phyloP scores from a whole-genome alignment of 139 green algal species.

The Diplosphaera chodatii region DNA sequence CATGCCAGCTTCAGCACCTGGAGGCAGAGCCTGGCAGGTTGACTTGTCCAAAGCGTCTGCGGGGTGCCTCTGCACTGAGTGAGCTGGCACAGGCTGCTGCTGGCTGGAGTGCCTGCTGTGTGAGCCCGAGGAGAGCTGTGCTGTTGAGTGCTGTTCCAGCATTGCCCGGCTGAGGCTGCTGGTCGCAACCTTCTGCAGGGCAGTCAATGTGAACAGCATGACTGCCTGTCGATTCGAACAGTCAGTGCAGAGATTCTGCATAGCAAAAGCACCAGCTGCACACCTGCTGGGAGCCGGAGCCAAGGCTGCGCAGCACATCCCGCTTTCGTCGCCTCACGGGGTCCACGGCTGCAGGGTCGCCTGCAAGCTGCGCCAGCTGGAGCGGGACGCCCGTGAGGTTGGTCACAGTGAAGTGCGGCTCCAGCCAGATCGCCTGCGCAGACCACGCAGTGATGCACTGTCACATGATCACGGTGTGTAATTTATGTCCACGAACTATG shows the following conservation, averaged over 20 bases:
- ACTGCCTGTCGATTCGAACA: too few species aligned
- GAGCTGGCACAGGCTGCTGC: too few species aligned
- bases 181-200: neutral
- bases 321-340: neutral
- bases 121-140: too few species aligned
- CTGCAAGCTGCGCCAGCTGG: conserved; percentile 52
- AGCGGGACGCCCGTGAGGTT: conserved; percentile 67
- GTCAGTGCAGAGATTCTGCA: too few species aligned
- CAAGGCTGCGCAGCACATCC: neutral
- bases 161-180: neutral
- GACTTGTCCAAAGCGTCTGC: neutral
- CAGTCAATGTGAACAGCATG: too few species aligned
- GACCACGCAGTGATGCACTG: too few species aligned
- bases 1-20: neutral
- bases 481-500: too few species aligned
- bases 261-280: too few species aligned
- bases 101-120: too few species aligned
- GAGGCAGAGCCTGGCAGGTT: neutral
- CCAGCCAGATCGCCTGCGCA: conserved; percentile 47
- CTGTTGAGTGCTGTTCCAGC: neutral
- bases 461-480: too few species aligned
- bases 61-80: neutral
- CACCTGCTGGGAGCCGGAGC: neutral
- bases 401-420: conserved; percentile 62
- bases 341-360: neutral